Base-by-base conservation (phyloP, 768 basidiomycete species). In the Amanita subjunquillea region DNA sequence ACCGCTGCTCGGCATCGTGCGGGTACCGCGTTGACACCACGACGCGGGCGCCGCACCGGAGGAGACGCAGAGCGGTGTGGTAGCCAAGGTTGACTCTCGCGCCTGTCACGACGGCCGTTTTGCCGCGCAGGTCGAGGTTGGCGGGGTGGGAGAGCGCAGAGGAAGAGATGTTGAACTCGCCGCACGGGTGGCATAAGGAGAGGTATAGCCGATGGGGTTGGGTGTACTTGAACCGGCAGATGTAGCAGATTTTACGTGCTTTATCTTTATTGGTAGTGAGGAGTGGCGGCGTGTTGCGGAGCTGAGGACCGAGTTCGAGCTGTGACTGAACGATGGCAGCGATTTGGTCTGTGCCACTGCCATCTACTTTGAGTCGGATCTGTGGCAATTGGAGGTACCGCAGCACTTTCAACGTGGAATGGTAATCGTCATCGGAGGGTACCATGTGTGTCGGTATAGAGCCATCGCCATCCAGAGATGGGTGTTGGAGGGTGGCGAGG, bases 1-100 rank as follows among this genome's bases (percentile, higher is more conserved):
- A 69, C 3, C 67, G 60, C 13, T 47, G 48, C 55, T 67, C 55
- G 40, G 67, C 65, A 49, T 69, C 66, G 36, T 59, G 58, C 9
- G 69, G 68, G 48, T 69, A 68, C 13, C 67, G 60, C 2, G 66
- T 65, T 1, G 67, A 62, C 3, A 59, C 59, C 10, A 69, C 59
- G 17, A 67, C 67, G 20, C 48, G 55, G 9, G 65, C 64, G 22
- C 65, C 65, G 42, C 65, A 63, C 20, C 68, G 64, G 22, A 69
- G 57, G 17, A 70, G 56, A 13, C 67, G 64, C 29, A 68, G 56
- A 2, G 62, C 63, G 1, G 59, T 62, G 30, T 65, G 57, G 51
- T 60, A 70, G 9, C 68, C 67, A 12, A 69, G 60, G 52, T 69
- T 68, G 27, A 69, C 57, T 15, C 69, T 60, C 3, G 59, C 67